Evolutionary conservation across 768 basidiomycete genomes (phyloP), one percentile per base, ranked within the genome.

Genomic region (Phylloporus scabripes): DNA sequence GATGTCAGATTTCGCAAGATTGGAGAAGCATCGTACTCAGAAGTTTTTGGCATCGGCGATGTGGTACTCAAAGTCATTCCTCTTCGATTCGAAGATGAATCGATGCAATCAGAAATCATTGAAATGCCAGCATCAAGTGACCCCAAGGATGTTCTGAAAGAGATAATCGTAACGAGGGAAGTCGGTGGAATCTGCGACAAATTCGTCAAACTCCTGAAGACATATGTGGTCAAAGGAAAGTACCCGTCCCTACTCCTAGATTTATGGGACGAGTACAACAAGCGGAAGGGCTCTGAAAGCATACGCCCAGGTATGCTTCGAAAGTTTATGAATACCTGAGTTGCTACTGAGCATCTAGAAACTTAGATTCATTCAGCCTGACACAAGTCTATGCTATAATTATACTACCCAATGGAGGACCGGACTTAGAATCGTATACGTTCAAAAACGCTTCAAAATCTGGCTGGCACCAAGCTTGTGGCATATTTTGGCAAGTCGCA

Each of bases 11-110:
- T 92, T 67, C 74, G 70, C 56, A 99, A 99, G 68, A 83, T 97
- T 40, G 95, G 95, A 36, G 96, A 99, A 70, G 96, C 96, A 7
- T 91, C 88, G 42, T 99, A 87, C 67, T 95, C 92, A 0, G 96
- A 99, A 62, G 96, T 99, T 24, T 99, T 91, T 65, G 87, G 87
- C 7, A 85, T 93, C 44, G 86, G 86, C 3, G 80, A 87, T 55
- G 81, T 94, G 29, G 92, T 94, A n/a, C 74, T 94, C 54, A 95
- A 94, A 71, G 77, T 96, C 39, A 82, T 94, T 32, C 92, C 92
- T 6, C 67, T 93, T 32, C 74, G 81, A 43, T 73, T 79, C 53
- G 82, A 83, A 58, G 71, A 31, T n/a, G 51, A 52, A 24, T 41
- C 34, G 4, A 31, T 38, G 18, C 58, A 44, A 7, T 60, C 61